These are phyloP conservation scores for Botrytis pseudocinerea DNA, from an alignment of 2,329 filamentous ascomycete species.

Conservation along the genomic window DNA sequence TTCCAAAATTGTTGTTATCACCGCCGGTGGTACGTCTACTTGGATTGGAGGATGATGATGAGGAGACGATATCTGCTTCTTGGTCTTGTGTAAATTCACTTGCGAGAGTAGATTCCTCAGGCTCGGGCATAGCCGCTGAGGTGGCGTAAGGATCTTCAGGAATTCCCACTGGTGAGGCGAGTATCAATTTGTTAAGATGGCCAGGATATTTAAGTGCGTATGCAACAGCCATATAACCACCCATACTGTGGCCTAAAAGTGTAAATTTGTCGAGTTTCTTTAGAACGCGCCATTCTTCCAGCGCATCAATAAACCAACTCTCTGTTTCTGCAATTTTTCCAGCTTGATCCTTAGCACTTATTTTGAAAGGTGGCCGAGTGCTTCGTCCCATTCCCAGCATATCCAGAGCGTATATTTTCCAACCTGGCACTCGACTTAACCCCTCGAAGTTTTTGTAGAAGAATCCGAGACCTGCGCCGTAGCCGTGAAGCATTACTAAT, in stretches of 20 bases:
- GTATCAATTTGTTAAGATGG: conserved; percentile 89
- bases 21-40: conserved; percentile 32
- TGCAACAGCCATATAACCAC: conserved; percentile 90
- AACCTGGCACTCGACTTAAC: conserved; percentile 73
- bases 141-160: conserved; percentile 93
- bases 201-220: conserved; percentile 97
- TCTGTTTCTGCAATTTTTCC: conserved; percentile 87
- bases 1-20: conserved; percentile 55
- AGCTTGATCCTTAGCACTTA: conserved; percentile 77
- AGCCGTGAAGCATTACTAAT: conserved; percentile 93
- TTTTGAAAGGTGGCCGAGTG: conserved; percentile 77
- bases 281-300: conserved; percentile 92
- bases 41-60: conserved; percentile 43
- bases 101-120: conserved; percentile 67
- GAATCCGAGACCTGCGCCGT: conserved; percentile 93
- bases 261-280: conserved; percentile 92
- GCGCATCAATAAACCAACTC: conserved; percentile 90
- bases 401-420: conserved; percentile 92
- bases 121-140: conserved; percentile 76
- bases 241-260: conserved; percentile 86
- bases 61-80: conserved; percentile 47
- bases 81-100: conserved; percentile 82
- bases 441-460: conserved; percentile 98
- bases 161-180: conserved; percentile 91
- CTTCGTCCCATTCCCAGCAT: conserved; percentile 94